A percentile compares a stretch with the other conserved stretches of the same genome.
Evolutionary conservation across 805 yeast species (phyloP).

Genomic region (Candida takata): DNA sequence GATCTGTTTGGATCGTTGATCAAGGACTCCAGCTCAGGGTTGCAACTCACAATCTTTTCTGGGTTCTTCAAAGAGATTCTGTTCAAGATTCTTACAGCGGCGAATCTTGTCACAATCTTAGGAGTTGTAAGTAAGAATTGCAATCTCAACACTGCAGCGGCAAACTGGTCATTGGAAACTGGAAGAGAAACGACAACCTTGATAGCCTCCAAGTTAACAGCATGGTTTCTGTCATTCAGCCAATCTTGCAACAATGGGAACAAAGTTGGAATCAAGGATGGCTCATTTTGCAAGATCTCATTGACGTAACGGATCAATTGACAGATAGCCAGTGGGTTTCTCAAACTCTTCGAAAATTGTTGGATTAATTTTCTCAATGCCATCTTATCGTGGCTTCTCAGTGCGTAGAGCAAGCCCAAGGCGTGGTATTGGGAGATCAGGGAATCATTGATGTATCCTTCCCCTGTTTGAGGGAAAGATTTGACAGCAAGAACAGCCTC

Average conservation of each 20-base stretch:
- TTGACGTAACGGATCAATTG: slow-evolving; percentile 80
- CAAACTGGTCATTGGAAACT: slow-evolving; percentile 57
- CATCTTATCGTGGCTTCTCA: slow-evolving; percentile 89
- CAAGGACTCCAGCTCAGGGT: slow-evolving; percentile 76
- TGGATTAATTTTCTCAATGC: slow-evolving; percentile 87
- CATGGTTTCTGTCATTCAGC: slow-evolving; percentile 75
- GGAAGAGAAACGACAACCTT: slow-evolving; percentile 39
- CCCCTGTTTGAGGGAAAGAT: slow-evolving; percentile 33
- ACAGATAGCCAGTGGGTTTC: slow-evolving; percentile 76
- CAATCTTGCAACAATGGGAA: slow-evolving; percentile 61
- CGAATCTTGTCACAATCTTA: slow-evolving; percentile 81
- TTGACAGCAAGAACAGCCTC: slow-evolving; percentile 67
- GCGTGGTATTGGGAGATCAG: slow-evolving; percentile 94
- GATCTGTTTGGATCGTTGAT: slow-evolving; percentile 87
- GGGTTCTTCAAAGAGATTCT: slow-evolving; percentile 78
- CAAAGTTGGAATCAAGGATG: slow-evolving; percentile 48
- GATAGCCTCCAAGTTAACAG: slow-evolving; percentile 89
- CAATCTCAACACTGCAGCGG: slow-evolving; percentile 64
- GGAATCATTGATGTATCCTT: slow-evolving; percentile 57
- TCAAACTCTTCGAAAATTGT: slow-evolving; percentile 59
- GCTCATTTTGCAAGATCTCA: slow-evolving; percentile 65
- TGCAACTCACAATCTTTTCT: slow-evolving; percentile 70
- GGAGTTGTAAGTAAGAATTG: slow-evolving; percentile 80
- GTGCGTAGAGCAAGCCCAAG: slow-evolving; percentile 77
- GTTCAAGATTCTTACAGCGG: slow-evolving; percentile 87